These are phyloP conservation scores for Globisporangium paddicum DNA, from an alignment of 352 stramenopile species.

Conservation along the genomic window DNA sequence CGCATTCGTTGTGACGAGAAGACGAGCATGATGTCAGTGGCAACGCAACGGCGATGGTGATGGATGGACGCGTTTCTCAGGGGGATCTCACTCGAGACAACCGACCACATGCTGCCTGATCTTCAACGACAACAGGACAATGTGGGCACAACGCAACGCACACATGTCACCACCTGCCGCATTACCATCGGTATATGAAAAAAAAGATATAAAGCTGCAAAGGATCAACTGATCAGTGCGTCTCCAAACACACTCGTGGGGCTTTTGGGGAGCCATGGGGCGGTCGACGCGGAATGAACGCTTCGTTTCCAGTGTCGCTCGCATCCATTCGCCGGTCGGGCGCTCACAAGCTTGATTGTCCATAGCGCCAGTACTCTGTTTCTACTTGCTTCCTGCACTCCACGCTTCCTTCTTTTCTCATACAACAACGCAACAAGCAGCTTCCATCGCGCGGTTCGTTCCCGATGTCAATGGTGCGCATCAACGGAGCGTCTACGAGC, in stretches of 20 bases:
- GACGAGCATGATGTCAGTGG: conserved; percentile 3
- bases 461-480: conserved; percentile 17
- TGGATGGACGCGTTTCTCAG: conserved; percentile 6
- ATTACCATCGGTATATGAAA: conserved; percentile 8
- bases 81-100: neutral
- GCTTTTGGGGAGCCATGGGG: neutral
- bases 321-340: conserved; percentile 14
- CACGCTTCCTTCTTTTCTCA: conserved; percentile 10
- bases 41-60: neutral
- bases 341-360: conserved; percentile 11
- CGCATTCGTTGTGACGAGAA: no score
- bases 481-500: conserved; percentile 44
- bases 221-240: neutral
- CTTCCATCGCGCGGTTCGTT: conserved; percentile 22
- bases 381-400: conserved; percentile 6
- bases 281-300: conserved; percentile 18
- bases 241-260: neutral
- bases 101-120: neutral
- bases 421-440: conserved; percentile 7
- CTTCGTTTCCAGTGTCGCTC: conserved; percentile 30
- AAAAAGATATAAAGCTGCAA: conserved; percentile 6
- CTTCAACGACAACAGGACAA: neutral
- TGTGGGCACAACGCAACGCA: neutral
- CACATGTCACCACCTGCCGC: neutral
- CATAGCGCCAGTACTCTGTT: conserved; percentile 19